A percentile compares a stretch with the other conserved stretches of the same genome.
Evolutionary conservation across 2,329 filamentous ascomycete genomes (phyloP).

Genomic region (Colletotrichum sp.): DNA sequence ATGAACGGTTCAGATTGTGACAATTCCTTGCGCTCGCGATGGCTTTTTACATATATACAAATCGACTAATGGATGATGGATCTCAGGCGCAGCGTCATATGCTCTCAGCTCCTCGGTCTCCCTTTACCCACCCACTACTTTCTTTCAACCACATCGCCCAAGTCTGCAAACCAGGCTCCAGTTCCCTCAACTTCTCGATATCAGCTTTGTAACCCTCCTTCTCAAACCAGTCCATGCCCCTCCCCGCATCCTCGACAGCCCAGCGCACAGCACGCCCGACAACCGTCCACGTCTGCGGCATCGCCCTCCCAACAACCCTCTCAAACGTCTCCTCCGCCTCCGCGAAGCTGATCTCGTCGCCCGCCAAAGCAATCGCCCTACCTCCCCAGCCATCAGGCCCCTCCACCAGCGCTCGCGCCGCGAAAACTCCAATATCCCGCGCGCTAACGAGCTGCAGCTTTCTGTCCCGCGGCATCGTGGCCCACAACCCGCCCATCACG

Average conservation of each 20-base stretch:
- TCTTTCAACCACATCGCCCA: slow-evolving; percentile 26
- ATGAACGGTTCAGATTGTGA: neutral
- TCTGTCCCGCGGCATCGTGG: slow-evolving; percentile 25
- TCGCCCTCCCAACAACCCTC: neutral
- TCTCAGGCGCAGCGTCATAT: neutral
- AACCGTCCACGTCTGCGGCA: slow-evolving; percentile 1
- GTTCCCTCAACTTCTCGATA: neutral
- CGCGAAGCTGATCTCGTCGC: slow-evolving; percentile 16
- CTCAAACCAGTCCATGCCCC: slow-evolving; percentile 22
- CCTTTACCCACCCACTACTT: slow-evolving; percentile 24
- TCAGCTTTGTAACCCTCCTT: slow-evolving; percentile 14
- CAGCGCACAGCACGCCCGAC: slow-evolving; percentile 8
- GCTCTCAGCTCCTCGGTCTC: neutral
- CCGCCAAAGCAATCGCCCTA: slow-evolving; percentile 13
- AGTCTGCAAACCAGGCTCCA: slow-evolving; percentile 17
- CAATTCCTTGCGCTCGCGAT: neutral
- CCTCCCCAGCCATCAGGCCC: slow-evolving; percentile 13
- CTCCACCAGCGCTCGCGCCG: neutral
- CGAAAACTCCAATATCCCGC: slow-evolving; percentile 26
- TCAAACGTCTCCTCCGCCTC: slow-evolving; percentile 7
- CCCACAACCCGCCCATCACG: slow-evolving; percentile 29
- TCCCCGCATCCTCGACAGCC: slow-evolving; percentile 16
- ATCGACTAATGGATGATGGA: neutral
- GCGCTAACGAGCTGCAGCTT: slow-evolving; percentile 31
- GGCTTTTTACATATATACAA: neutral